Evolutionary conservation across 2,329 filamentous ascomycete species (phyloP), one percentile per base, ranked within the genome.

Genomic region (Nemania bipapillata): DNA sequence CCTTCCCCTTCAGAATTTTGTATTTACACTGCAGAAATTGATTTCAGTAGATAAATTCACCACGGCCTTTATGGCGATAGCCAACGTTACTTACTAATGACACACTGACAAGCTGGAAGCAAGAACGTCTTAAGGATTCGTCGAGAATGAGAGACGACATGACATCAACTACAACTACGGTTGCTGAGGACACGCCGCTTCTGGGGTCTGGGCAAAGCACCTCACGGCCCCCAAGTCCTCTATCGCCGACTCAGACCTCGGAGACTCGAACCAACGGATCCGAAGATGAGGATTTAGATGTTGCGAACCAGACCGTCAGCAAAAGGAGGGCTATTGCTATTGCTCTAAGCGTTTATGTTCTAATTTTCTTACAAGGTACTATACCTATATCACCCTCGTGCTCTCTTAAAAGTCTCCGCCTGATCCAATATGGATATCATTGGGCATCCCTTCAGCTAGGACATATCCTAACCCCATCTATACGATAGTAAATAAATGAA

Each of bases 331-430:
- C 77, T 7, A 49, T 81, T 2, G 81, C 84, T 50, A 86, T 90
- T 62, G 80, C 84, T 15, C 69, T 84, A 49, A 88, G 85, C 70
- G 81, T 88, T 72, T 87, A 86, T 75, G 76, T 85, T 1, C 80
- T 90, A 56, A 86, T 90, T 30, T 90, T 90, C 73, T 77, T 90
- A 17, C 87, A 89, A 83, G 86, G 87, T 86, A 79, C 35, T 30
- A n/a, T n/a, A n/a, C n/a, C n/a, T n/a, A 42, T 37, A 17, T 24
- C 12, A 15, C 63, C 28, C 42, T 58, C 47, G 63, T 59, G 12
- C 49, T n/a, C 40, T 45, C n/a, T 17, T 28, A 11, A 52, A 26
- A 28, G 20, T 3, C 1, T 20, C 20, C 3, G 6, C 28, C 30
- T 20, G 30, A 11, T 60, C 6, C 5, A 12, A 8, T 45, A 15